phyloP scores from a whole-genome alignment of 1,139 yeast genomes.

The Dujonia santamariae region DNA sequence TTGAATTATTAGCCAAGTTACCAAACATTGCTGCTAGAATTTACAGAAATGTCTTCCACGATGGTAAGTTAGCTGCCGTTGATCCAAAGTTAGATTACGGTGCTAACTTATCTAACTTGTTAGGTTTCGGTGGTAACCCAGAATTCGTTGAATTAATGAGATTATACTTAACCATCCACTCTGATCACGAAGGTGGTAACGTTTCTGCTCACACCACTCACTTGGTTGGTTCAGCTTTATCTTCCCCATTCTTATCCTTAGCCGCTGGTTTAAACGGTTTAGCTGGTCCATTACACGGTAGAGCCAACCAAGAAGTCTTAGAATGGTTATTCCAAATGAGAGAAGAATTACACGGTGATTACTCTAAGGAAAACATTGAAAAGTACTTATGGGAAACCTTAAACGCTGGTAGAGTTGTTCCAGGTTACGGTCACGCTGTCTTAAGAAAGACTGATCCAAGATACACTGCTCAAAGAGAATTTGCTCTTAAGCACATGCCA shows the following conservation, averaged over 20 bases:
- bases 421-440: slow-evolving; percentile 98
- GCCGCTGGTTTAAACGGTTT: slow-evolving; percentile 96
- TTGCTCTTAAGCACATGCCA: slow-evolving; percentile 96
- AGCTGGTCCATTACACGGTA: slow-evolving; percentile 98
- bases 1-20: slow-evolving; percentile 85
- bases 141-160: slow-evolving; percentile 91
- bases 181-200: slow-evolving; percentile 98
- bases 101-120: slow-evolving; percentile 79
- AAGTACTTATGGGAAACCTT: slow-evolving; percentile 89
- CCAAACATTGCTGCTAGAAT: slow-evolving; percentile 93
- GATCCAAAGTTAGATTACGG: slow-evolving; percentile 84
- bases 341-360: slow-evolving; percentile 69
- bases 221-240: slow-evolving; percentile 92
- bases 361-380: slow-evolving; percentile 73
- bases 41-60: slow-evolving; percentile 86
- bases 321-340: slow-evolving; percentile 87
- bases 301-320: slow-evolving; percentile 97
- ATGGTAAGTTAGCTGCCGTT: slow-evolving; percentile 74
- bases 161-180: slow-evolving; percentile 90
- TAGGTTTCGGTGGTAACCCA: slow-evolving; percentile 76
- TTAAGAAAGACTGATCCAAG: slow-evolving; percentile 97
- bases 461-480: slow-evolving; percentile 95
- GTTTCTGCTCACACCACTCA: slow-evolving; percentile 98
- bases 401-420: slow-evolving; percentile 91
- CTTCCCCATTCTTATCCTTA: slow-evolving; percentile 88